Evolutionary conservation across 495 filamentous ascomycete genomes (phyloP).

Genomic region (Aspergillus hancockii): DNA sequence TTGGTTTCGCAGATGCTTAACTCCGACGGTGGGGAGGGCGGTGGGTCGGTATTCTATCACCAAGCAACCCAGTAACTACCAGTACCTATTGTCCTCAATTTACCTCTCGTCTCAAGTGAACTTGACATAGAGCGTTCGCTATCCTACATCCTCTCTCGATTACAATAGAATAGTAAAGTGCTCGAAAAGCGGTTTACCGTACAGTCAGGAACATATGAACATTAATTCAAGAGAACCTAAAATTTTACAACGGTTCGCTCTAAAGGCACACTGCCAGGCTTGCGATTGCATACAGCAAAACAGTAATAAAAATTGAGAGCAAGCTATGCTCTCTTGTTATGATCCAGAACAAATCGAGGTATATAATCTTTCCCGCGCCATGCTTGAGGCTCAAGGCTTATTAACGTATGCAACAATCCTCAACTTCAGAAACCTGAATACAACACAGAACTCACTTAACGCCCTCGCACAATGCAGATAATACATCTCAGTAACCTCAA

Average conservation of each 20-base stretch:
- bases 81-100: too few relatives aligned
- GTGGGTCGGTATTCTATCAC: background rate
- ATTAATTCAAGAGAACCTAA: background rate
- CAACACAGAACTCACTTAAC: conserved; percentile 5
- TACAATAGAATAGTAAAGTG: too few relatives aligned
- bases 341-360: conserved; percentile 8
- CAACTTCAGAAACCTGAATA: background rate
- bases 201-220: too few relatives aligned
- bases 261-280: background rate
- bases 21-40: background rate
- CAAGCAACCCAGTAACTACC: too few relatives aligned
- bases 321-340: background rate
- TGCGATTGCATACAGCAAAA: background rate
- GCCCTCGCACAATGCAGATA: conserved; percentile 16
- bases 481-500: conserved; percentile 1
- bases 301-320: background rate
- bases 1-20: background rate
- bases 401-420: background rate
- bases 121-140: too few relatives aligned
- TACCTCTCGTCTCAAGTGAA: too few relatives aligned
- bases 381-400: conserved; percentile 3
- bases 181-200: too few relatives aligned
- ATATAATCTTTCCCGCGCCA: conserved; percentile 7
- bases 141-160: too few relatives aligned
- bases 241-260: background rate